Conservation (phyloP, 176 grass and related monocot genomes). For the Cocos nucifera region DNA sequence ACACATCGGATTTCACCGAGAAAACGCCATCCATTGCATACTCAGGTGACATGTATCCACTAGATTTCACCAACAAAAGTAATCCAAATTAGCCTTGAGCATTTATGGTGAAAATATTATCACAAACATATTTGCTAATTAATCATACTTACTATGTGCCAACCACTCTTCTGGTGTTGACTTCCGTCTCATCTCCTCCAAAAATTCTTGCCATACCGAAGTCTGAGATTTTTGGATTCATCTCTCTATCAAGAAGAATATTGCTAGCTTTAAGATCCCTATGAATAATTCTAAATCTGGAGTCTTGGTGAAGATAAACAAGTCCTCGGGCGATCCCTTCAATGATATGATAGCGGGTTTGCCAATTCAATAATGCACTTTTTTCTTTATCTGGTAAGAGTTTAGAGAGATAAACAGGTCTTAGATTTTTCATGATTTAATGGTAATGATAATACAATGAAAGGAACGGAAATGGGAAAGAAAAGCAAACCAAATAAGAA, state of each 20-base stretch:
- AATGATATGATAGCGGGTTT: slow-evolving; percentile 56
- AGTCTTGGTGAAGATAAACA: slow-evolving; percentile 76
- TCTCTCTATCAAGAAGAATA: slow-evolving; percentile 62
- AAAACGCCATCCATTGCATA: slow-evolving; percentile 65
- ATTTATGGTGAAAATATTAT: too few relatives aligned
- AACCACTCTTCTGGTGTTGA: slow-evolving; percentile 52
- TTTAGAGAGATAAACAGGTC: too few relatives aligned
- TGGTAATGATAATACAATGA: background rate
- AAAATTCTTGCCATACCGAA: slow-evolving; percentile 86
- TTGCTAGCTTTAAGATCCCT: slow-evolving; percentile 75
- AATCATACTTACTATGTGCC: slow-evolving; percentile 65
- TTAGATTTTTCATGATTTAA: too few relatives aligned
- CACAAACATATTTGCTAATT: too few relatives aligned
- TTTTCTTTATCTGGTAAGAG: slow-evolving; percentile 31
- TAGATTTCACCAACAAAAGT: slow-evolving; percentile 3
- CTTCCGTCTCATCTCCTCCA: slow-evolving; percentile 60
- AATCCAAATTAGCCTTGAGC: too few relatives aligned
- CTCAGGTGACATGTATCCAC: slow-evolving; percentile 64
- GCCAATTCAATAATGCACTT: slow-evolving; percentile 43
- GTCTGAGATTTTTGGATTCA: slow-evolving; percentile 71
- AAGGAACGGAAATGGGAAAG: too few relatives aligned
- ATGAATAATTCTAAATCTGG: slow-evolving; percentile 70
- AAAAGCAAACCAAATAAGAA: slow-evolving; percentile 39
- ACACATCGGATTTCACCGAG: slow-evolving; percentile 58
- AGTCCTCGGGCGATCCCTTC: slow-evolving; percentile 62